These are phyloP conservation scores for Sisymbrium irio DNA, from an alignment of 345 rosid species.

Conservation along the genomic window DNA sequence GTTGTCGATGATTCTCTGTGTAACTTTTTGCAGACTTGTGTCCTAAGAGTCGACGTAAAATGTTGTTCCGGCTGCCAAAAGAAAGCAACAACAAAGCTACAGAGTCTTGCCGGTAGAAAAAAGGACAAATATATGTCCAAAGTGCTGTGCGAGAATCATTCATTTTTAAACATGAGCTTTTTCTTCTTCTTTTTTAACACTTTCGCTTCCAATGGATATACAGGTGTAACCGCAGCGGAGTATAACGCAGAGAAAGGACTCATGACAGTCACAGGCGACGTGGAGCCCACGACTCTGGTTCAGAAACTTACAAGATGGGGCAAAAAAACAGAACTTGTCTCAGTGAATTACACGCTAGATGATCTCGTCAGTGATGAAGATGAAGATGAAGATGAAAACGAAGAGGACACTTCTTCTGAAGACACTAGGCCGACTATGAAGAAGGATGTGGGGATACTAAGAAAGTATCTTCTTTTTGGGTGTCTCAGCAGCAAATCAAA, in stretches of 20 bases:
- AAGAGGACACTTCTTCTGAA: not conserved
- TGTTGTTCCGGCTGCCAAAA: conserved; percentile 30
- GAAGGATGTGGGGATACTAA: not conserved
- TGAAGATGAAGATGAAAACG: not conserved
- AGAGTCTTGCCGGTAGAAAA: conserved; percentile 8
- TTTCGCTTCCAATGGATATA: not conserved
- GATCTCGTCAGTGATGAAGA: not conserved
- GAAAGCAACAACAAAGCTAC: not conserved
- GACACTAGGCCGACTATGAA: not conserved
- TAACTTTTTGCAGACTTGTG: conserved; percentile 23
- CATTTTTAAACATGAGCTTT: not conserved
- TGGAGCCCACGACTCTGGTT: conserved; percentile 14
- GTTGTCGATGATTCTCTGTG: not conserved
- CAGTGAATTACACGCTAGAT: conserved; percentile 7
- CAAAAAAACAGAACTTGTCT: conserved; percentile 13
- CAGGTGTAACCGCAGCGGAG: conserved; percentile 20
- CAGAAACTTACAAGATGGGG: not conserved
- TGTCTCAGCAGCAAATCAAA: not conserved
- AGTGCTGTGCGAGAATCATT: not conserved
- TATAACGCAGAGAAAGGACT: conserved; percentile 15
- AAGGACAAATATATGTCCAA: not conserved
- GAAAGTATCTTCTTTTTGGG: not conserved
- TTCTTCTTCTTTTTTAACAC: not conserved
- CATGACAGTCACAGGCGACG: conserved; percentile 25
- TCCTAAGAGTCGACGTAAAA: conserved; percentile 17